Conservation (phyloP, 2,329 filamentous ascomycete genomes). For the Monilinia laxa region DNA sequence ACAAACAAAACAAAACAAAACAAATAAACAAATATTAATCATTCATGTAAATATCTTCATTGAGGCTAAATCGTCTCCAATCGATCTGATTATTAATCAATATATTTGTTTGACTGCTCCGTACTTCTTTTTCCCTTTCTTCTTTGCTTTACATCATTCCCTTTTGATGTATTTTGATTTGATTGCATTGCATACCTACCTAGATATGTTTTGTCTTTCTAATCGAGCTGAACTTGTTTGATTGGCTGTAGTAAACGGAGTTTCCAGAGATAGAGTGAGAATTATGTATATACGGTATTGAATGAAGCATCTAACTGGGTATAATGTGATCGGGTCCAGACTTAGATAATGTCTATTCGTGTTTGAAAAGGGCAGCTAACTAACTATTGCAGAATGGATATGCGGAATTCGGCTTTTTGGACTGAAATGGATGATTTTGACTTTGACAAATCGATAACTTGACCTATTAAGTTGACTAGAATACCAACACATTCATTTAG, state of each 20-base stretch:
- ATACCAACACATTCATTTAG: neutral
- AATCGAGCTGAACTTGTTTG: neutral
- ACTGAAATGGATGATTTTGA: neutral
- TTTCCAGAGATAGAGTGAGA: neutral
- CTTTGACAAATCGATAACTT: slow-evolving; percentile 3
- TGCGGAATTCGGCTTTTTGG: slow-evolving; percentile 2
- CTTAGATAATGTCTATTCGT: neutral
- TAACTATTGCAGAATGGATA: neutral
- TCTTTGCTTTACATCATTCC: slow-evolving; percentile 2
- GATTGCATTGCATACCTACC: neutral
- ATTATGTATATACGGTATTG: neutral
- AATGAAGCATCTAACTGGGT: neutral
- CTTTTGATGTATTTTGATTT: too few relatives aligned
- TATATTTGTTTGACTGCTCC: too few relatives aligned
- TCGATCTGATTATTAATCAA: too few relatives aligned
- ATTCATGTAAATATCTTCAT: neutral
- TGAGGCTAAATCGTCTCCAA: neutral
- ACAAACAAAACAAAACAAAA: too few relatives aligned
- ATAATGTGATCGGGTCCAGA: slow-evolving; percentile 12
- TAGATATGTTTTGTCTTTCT: neutral
- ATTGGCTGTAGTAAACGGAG: neutral
- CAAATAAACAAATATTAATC: too few relatives aligned
- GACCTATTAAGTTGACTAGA: neutral
- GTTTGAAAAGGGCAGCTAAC: neutral
- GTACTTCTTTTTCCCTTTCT: too few relatives aligned